phyloP scores from a whole-genome alignment of 2,329 filamentous ascomycete genomes.

The Phyllosticta citriasiana region DNA sequence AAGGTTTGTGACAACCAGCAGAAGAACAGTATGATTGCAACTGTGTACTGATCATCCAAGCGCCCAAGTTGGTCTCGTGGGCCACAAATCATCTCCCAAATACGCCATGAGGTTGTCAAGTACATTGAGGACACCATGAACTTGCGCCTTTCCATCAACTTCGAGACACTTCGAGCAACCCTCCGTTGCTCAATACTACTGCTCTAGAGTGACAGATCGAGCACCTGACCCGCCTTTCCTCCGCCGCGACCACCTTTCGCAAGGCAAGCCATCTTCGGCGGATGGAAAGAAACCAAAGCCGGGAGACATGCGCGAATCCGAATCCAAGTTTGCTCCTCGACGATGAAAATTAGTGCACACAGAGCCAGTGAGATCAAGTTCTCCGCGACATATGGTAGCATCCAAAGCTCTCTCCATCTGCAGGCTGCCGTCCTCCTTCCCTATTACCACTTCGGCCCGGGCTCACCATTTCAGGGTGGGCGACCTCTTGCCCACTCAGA shows the following conservation, averaged over 20 bases:
- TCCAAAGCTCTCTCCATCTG: background rate
- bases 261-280: background rate
- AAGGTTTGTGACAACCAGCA: background rate
- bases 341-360: background rate
- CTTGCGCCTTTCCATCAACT: background rate
- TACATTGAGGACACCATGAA: background rate
- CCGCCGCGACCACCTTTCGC: background rate
- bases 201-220: background rate
- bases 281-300: background rate
- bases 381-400: background rate
- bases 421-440: background rate
- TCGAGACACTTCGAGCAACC: background rate
- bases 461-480: background rate
- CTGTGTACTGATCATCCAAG: background rate
- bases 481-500: conserved; percentile 5
- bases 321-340: background rate
- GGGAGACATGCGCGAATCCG: background rate
- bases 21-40: background rate
- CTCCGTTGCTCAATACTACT: background rate
- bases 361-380: background rate
- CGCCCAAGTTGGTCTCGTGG: background rate
- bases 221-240: background rate
- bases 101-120: background rate
- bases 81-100: background rate
- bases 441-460: background rate